Conservation (phyloP, 495 filamentous ascomycete genomes). For the Jackrogersella minutella region DNA sequence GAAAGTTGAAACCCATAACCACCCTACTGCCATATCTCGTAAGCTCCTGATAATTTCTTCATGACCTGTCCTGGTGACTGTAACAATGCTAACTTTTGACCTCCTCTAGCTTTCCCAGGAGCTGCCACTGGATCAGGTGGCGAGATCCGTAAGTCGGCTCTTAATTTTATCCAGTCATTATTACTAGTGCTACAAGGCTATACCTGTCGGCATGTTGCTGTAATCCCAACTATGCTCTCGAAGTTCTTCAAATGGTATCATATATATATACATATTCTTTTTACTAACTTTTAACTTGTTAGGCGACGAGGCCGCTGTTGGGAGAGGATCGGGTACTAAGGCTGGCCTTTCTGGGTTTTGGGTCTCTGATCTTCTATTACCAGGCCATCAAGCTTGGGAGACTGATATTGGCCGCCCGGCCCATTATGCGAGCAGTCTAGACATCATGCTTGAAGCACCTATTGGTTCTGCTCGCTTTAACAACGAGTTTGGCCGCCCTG, state of each 20-base stretch:
- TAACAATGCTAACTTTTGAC: slow-evolving; percentile 4
- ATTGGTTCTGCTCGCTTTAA: slow-evolving; percentile 95
- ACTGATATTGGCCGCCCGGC: slow-evolving; percentile 85
- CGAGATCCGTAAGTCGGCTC: slow-evolving; percentile 68
- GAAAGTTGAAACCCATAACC: slow-evolving; percentile 98
- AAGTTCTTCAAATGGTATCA: not conserved
- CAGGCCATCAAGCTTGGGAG: slow-evolving; percentile 84
- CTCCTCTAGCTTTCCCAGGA: slow-evolving; percentile 63
- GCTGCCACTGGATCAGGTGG: slow-evolving; percentile 96
- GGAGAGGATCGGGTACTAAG: slow-evolving; percentile 90
- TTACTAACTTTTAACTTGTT: not conserved
- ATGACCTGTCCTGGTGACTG: not conserved
- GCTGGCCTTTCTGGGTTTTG: slow-evolving; percentile 92
- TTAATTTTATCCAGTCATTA: not conserved
- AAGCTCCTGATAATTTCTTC: not conserved
- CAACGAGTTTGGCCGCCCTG: slow-evolving; percentile 97
- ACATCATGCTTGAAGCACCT: slow-evolving; percentile 97
- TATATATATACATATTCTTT: not conserved
- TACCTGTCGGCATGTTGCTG: not conserved
- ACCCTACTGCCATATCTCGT: slow-evolving; percentile 92
- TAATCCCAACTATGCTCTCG: not conserved
- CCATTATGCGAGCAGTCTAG: slow-evolving; percentile 90
- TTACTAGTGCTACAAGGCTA: not conserved
- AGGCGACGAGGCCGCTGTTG: slow-evolving; percentile 89
- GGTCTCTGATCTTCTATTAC: slow-evolving; percentile 92